These are phyloP conservation scores for Vitis rupestris DNA, from an alignment of 164 flowering plant genomes.

Conservation along the genomic window DNA sequence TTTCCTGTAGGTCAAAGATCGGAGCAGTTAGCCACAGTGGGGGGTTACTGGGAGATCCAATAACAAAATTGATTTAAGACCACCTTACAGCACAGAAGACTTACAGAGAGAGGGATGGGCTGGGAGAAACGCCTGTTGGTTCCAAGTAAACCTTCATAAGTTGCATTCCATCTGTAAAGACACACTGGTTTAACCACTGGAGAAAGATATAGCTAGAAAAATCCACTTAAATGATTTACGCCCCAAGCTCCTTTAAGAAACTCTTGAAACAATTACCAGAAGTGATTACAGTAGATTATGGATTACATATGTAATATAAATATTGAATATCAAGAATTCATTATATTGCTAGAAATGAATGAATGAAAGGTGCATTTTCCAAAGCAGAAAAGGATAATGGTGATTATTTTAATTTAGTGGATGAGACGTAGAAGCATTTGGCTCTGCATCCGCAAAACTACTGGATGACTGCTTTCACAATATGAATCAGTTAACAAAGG, in stretches of 20 bases:
- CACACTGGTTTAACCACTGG: not conserved
- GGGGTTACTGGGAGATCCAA: not conserved
- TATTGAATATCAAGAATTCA: not conserved
- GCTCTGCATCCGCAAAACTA: not conserved
- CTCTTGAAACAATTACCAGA: not conserved
- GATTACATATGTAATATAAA: not conserved
- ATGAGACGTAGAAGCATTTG: not conserved
- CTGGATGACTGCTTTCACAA: not conserved
- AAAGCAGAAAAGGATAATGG: not conserved
- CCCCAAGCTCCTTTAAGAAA: not conserved
- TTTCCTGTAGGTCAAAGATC: constrained; percentile 45
- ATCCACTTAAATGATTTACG: too few relatives aligned
- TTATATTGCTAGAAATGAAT: not conserved
- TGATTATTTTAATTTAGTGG: not conserved
- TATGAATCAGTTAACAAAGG: not conserved
- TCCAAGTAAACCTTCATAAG: constrained; percentile 72
- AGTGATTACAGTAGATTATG: not conserved
- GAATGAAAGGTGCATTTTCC: not conserved
- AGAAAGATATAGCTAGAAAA: not conserved
- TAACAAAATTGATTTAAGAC: not conserved
- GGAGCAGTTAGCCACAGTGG: not conserved
- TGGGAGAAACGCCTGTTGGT: constrained; percentile 59
- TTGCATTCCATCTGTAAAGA: constrained; percentile 69
- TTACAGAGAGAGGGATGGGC: constrained; percentile 77
- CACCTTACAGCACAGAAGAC: constrained; percentile 13